These are phyloP conservation scores for Papiliotrema fonsecae DNA, from an alignment of 1,284 basidiomycete genomes.

Conservation along the genomic window DNA sequence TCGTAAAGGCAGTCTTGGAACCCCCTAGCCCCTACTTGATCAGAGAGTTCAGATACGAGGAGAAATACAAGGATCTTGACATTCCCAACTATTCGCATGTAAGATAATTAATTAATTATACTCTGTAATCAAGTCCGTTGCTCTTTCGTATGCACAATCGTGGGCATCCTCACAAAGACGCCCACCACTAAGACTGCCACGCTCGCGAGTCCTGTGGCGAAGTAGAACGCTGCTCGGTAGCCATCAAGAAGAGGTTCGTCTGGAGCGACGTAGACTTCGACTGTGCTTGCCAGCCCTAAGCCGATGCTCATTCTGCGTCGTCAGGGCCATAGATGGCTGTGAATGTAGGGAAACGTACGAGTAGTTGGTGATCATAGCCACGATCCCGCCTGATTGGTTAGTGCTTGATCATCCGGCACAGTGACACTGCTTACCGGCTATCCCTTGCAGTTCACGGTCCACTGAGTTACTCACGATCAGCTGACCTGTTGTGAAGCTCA, in stretches of 20 bases:
- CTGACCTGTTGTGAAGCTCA: conserved; percentile 21
- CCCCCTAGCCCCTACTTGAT: no score
- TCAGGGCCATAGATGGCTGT: neutral
- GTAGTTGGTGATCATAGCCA: conserved; percentile 3
- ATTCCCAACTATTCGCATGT: no score
- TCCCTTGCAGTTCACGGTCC: conserved; percentile 17
- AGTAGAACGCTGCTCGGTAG: conserved; percentile 15
- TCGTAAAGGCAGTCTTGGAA: no score
- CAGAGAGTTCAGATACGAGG: no score
- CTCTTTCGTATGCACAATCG: conserved; percentile 1
- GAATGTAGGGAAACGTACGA: neutral
- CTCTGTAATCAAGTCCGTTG: no score
- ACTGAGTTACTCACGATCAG: conserved; percentile 25
- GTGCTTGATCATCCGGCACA: neutral
- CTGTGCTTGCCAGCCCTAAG: conserved; percentile 17
- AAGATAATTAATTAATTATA: no score
- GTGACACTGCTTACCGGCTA: conserved; percentile 16
- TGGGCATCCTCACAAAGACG: conserved; percentile 20
- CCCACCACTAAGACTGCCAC: conserved; percentile 15
- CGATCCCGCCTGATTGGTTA: neutral
- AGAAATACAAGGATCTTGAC: no score
- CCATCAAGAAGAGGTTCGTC: conserved; percentile 9
- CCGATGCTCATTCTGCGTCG: conserved; percentile 9
- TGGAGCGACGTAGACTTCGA: conserved; percentile 12
- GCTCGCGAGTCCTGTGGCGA: conserved; percentile 9